Evolutionary conservation across 192 early-diverging fungal genomes (phyloP).

Genomic region (Backusella parvicylindrica): DNA sequence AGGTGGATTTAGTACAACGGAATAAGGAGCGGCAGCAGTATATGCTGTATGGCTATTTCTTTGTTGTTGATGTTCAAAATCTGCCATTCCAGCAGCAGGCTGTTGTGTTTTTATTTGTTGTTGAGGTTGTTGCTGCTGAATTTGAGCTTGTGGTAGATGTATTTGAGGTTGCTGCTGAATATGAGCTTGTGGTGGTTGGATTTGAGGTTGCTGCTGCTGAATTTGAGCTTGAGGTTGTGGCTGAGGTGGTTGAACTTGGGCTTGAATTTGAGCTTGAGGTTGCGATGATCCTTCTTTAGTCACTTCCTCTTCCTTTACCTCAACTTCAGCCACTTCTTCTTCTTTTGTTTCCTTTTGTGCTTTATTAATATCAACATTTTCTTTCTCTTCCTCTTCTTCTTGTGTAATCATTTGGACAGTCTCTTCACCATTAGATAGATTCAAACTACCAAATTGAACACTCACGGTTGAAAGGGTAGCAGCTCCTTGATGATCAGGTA

Average conservation of each 20-base stretch:
- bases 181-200: not conserved
- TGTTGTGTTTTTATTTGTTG: not conserved
- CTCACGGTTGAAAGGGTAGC: conserved; percentile 2
- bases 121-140: not conserved
- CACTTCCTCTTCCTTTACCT: not conserved
- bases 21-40: conserved; percentile 1
- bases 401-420: not conserved
- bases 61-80: conserved; percentile 2
- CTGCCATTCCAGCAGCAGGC: not conserved
- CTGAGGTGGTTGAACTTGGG: no score
- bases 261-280: conserved; percentile 1
- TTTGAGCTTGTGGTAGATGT: not conserved
- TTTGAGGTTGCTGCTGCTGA: not conserved
- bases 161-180: not conserved
- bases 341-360: not conserved
- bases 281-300: not conserved
- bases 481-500: conserved; percentile 2
- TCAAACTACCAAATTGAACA: conserved; percentile 34
- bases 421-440: conserved; percentile 15
- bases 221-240: not conserved
- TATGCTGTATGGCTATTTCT: not conserved
- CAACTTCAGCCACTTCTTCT: not conserved
- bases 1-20: not conserved
- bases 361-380: not conserved
- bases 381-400: not conserved